Conservation (phyloP, 768 basidiomycete genomes). For the Roridomyces roridus region DNA sequence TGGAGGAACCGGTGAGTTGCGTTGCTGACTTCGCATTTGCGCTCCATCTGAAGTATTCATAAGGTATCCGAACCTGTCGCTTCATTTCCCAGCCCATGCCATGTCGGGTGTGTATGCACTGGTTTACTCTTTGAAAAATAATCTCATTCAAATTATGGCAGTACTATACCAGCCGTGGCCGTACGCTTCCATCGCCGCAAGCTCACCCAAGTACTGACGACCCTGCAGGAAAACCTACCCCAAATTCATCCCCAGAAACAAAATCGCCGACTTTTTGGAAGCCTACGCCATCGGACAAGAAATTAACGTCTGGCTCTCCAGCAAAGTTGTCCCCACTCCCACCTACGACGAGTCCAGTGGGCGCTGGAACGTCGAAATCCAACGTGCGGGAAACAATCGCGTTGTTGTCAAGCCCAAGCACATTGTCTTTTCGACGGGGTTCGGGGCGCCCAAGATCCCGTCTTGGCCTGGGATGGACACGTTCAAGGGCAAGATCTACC, state of each 20-base stretch:
- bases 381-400: neutral
- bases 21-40: conserved; percentile 42
- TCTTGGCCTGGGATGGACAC: conserved; percentile 12
- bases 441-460: conserved; percentile 7
- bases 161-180: conserved; percentile 21
- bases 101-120: neutral
- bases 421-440: conserved; percentile 9
- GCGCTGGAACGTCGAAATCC: conserved; percentile 12
- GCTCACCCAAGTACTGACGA: neutral
- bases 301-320: conserved; percentile 13
- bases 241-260: no score
- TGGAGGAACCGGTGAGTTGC: conserved; percentile 54
- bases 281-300: conserved; percentile 2
- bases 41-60: neutral
- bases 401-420: conserved; percentile 3
- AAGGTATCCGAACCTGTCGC: conserved; percentile 20
- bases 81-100: conserved; percentile 12
- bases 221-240: no score
- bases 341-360: neutral
- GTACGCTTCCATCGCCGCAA: conserved; percentile 15
- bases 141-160: neutral
- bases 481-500: conserved; percentile 12
- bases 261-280: no score
- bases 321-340: conserved; percentile 2
- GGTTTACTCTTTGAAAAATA: neutral